A percentile compares a stretch with the other conserved stretches of the same genome.
phyloP scores from a whole-genome alignment of 1,284 basidiomycete species.

The Hymenochaete sp. region DNA sequence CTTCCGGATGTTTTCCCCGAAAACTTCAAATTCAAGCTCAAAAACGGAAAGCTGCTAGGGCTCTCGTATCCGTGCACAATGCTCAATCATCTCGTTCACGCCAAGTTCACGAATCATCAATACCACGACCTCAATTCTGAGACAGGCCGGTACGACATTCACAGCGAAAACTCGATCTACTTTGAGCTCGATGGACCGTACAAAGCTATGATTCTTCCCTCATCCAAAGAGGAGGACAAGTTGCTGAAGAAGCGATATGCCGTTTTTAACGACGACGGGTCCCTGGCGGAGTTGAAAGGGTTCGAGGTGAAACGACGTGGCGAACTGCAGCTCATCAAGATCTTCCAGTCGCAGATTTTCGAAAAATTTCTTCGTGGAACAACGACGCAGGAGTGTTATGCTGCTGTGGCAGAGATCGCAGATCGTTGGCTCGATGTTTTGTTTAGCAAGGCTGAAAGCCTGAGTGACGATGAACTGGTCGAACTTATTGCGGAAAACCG shows the following conservation, averaged over 20 bases:
- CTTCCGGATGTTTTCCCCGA: conserved; percentile 96
- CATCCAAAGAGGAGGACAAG: conserved; percentile 99
- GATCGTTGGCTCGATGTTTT: conserved; percentile 98
- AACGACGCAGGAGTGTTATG: conserved; percentile 93
- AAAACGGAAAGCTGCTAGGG: conserved; percentile 78
- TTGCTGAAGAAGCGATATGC: conserved; percentile 98
- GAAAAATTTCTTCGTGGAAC: conserved; percentile 92
- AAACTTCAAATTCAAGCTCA: conserved; percentile 92
- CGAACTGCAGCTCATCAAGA: conserved; percentile 98
- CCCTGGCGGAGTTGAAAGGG: conserved; percentile 94
- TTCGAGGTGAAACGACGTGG: conserved; percentile 99
- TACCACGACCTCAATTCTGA: conserved; percentile 90
- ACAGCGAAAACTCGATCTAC: conserved; percentile 99
- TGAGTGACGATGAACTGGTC: conserved; percentile 89
- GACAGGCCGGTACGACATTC: conserved; percentile 78
- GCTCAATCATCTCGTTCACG: conserved; percentile 97
- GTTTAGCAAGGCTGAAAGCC: conserved; percentile 75
- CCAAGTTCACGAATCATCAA: conserved; percentile 94
- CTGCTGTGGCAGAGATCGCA: conserved; percentile 88
- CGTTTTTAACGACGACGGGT: conserved; percentile 98
- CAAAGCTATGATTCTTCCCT: conserved; percentile 98
- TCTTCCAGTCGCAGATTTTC: conserved; percentile 98
- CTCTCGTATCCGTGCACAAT: conserved; percentile 99
- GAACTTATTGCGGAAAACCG: conserved; percentile 98
- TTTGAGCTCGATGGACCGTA: conserved; percentile 99